A percentile compares a stretch with the other conserved stretches of the same genome.
Evolutionary conservation across 2,329 filamentous ascomycete genomes (phyloP).

Genomic region (Teratosphaeria viscida): DNA sequence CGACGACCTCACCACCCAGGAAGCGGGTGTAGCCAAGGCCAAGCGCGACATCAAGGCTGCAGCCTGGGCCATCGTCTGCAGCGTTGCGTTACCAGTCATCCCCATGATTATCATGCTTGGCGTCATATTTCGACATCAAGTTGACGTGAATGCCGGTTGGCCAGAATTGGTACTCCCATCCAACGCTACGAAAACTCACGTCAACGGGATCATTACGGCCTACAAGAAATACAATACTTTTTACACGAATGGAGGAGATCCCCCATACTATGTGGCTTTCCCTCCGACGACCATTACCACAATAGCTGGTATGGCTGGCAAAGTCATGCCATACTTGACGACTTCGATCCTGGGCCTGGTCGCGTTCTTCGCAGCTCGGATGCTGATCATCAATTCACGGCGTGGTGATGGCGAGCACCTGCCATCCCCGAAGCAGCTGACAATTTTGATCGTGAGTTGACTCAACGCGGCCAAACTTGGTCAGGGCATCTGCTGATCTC

Average conservation of each 20-base stretch:
- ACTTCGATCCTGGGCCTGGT: slow-evolving; percentile 6
- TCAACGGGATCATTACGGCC: background rate
- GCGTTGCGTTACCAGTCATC: background rate
- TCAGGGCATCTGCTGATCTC: background rate
- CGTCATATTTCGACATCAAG: background rate
- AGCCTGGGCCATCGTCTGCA: background rate
- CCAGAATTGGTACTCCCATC: background rate
- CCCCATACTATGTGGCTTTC: background rate
- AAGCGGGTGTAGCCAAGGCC: background rate
- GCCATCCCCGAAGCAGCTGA: background rate
- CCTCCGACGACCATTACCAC: slow-evolving; percentile 3
- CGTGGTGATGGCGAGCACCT: background rate
- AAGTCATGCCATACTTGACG: slow-evolving; percentile 5
- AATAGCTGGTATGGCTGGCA: slow-evolving; percentile 3
- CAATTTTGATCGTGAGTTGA: background rate
- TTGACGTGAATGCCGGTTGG: background rate
- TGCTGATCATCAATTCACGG: slow-evolving; percentile 1
- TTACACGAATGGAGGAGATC: background rate
- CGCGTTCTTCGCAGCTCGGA: slow-evolving; percentile 5
- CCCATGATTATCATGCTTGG: background rate
- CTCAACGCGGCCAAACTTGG: background rate
- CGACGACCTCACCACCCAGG: background rate
- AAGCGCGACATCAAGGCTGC: background rate
- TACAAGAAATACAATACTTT: background rate
- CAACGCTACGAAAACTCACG: background rate